A percentile compares a stretch with the other conserved stretches of the same genome.
Evolutionary conservation across 352 stramenopile species (phyloP).

Genomic region (Globisporangium acanthophoron): DNA sequence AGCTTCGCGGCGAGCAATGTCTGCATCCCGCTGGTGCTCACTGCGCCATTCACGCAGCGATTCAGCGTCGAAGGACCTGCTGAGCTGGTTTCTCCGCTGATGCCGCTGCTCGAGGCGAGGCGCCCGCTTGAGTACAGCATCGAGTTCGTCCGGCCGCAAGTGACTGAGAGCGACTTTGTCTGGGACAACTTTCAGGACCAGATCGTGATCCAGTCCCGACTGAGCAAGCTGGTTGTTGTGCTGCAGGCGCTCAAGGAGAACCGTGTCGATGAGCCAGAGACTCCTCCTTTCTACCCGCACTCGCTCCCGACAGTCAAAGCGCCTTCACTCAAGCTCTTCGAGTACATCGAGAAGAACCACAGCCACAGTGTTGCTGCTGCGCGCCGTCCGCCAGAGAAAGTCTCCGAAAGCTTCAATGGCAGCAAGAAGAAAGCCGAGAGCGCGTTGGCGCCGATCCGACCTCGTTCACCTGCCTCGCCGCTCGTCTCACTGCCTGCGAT

Average conservation of each 20-base stretch:
- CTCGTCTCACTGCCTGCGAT: slow-evolving; percentile 8
- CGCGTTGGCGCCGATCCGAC: slow-evolving; percentile 12
- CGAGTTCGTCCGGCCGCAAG: slow-evolving; percentile 30
- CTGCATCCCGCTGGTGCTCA: slow-evolving; percentile 40
- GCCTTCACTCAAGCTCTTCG: slow-evolving; percentile 51
- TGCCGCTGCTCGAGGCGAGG: slow-evolving; percentile 20
- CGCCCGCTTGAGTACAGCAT: slow-evolving; percentile 21
- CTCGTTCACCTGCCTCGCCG: not conserved
- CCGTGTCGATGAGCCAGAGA: not conserved
- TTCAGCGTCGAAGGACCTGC: slow-evolving; percentile 27
- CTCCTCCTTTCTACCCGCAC: slow-evolving; percentile 18
- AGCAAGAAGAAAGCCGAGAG: slow-evolving; percentile 17
- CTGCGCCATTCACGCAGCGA: slow-evolving; percentile 35
- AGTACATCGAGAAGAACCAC: slow-evolving; percentile 32
- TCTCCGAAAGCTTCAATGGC: slow-evolving; percentile 33
- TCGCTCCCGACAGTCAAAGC: slow-evolving; percentile 31
- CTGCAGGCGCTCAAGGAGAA: slow-evolving; percentile 26
- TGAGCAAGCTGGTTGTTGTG: slow-evolving; percentile 37
- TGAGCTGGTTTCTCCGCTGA: slow-evolving; percentile 10
- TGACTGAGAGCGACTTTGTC: slow-evolving; percentile 37
- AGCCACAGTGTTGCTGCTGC: not conserved
- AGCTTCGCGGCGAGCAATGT: not conserved
- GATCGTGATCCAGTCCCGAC: slow-evolving; percentile 49
- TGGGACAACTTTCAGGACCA: slow-evolving; percentile 71
- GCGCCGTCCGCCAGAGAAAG: not conserved